Evolutionary conservation across 1,284 basidiomycete genomes (phyloP).

Genomic region (Pseudozyma flocculosa): DNA sequence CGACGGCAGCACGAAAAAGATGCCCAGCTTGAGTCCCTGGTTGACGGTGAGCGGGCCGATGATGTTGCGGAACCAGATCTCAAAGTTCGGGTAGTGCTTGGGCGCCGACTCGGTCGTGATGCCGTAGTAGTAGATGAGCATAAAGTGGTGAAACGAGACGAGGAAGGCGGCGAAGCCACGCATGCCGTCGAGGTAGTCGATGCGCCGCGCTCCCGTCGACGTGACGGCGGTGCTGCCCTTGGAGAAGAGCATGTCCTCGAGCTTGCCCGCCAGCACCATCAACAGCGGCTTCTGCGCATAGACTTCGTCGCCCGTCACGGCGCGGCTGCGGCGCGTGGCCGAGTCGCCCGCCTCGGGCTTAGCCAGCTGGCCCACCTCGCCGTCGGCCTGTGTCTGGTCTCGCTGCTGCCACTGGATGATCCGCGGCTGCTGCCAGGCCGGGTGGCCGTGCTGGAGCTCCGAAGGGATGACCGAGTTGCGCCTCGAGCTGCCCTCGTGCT

Average conservation of each 20-base stretch:
- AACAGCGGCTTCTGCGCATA: not conserved
- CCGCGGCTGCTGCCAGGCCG: conserved; percentile 24
- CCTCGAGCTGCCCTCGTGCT: conserved; percentile 33
- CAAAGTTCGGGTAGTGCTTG: conserved; percentile 40
- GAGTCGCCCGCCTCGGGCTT: conserved; percentile 34
- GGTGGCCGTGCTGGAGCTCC: conserved; percentile 4
- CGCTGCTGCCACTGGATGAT: conserved; percentile 45
- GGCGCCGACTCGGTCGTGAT: conserved; percentile 27
- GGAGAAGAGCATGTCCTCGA: conserved; percentile 25
- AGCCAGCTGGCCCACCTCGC: conserved; percentile 34
- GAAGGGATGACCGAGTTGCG: conserved; percentile 3
- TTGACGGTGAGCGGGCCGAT: conserved; percentile 44
- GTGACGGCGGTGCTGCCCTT: conserved; percentile 33
- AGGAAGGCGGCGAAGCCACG: conserved; percentile 50
- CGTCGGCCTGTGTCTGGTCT: conserved; percentile 29
- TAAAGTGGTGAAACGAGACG: conserved; percentile 51
- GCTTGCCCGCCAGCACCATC: not conserved
- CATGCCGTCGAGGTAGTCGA: conserved; percentile 51
- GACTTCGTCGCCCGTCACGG: conserved; percentile 11
- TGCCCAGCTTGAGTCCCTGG: conserved; percentile 44
- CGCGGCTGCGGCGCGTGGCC: conserved; percentile 1
- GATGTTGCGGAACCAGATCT: conserved; percentile 42
- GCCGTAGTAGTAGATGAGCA: conserved; percentile 49
- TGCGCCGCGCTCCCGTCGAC: conserved; percentile 38
- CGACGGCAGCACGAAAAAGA: conserved; percentile 50